Percentiles rank a stretch among this genome's conserved stretches.
Conservation (phyloP, 306 rosid species). For the Prunus mira region DNA sequence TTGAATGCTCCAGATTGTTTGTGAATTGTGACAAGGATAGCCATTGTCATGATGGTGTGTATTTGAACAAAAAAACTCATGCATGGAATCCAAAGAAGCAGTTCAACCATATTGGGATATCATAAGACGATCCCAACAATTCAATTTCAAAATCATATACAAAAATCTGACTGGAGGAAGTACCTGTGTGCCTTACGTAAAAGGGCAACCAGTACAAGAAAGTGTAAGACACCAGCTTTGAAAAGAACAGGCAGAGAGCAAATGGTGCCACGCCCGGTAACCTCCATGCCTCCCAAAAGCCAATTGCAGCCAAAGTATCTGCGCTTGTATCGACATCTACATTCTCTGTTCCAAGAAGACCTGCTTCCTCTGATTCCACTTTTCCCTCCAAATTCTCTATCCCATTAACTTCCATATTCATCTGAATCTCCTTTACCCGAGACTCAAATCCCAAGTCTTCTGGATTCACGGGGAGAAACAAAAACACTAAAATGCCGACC, state of each 20-base stretch:
- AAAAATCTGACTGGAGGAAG: neutral
- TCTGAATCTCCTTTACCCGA: slow-evolving; percentile 48
- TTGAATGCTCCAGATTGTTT: too few relatives aligned
- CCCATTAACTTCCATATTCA: slow-evolving; percentile 35
- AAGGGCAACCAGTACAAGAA: slow-evolving; percentile 91
- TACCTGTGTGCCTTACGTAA: slow-evolving; percentile 78
- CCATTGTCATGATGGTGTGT: neutral
- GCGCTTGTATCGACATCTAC: neutral
- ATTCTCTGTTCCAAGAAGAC: slow-evolving; percentile 41
- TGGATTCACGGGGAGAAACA: slow-evolving; percentile 74
- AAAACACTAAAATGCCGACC: slow-evolving; percentile 57
- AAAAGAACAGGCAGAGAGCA: slow-evolving; percentile 84
- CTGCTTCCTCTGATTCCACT: slow-evolving; percentile 62
- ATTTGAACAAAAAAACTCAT: neutral
- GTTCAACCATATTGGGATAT: too few relatives aligned
- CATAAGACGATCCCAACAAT: too few relatives aligned
- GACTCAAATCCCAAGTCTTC: slow-evolving; percentile 58
- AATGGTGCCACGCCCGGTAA: slow-evolving; percentile 82
- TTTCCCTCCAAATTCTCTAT: slow-evolving; percentile 33
- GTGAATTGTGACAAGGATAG: too few relatives aligned
- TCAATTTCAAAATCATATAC: neutral
- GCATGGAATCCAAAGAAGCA: too few relatives aligned
- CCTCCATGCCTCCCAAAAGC: slow-evolving; percentile 93
- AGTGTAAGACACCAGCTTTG: slow-evolving; percentile 93
- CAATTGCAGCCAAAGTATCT: slow-evolving; percentile 61